These are phyloP conservation scores for Pichia cabralensis DNA, from an alignment of 805 yeast species.

Conservation along the genomic window DNA sequence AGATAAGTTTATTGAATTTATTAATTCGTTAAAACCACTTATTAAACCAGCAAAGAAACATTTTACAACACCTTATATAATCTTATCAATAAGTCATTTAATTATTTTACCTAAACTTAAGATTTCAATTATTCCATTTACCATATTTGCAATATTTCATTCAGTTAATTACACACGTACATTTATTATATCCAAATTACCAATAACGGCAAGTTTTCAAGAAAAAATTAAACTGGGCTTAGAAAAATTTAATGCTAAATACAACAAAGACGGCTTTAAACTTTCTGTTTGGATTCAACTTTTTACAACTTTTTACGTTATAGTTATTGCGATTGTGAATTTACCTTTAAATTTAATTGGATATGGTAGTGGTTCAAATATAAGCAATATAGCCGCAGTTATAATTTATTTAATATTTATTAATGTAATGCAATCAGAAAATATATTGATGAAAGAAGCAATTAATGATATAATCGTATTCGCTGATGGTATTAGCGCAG, in stretches of 20 bases:
- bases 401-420: slow-evolving; percentile 51
- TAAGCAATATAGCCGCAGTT: slow-evolving; percentile 41
- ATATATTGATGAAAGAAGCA: slow-evolving; percentile 52
- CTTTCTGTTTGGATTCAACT: slow-evolving; percentile 51
- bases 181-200: slow-evolving; percentile 53
- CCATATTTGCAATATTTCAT: slow-evolving; percentile 75
- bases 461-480: slow-evolving; percentile 5
- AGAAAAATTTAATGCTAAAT: slow-evolving; percentile 35
- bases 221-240: slow-evolving; percentile 18
- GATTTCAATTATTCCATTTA: slow-evolving; percentile 62
- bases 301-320: slow-evolving; percentile 16
- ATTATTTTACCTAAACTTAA: slow-evolving; percentile 48
- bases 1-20: not conserved
- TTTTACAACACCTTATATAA: slow-evolving; percentile 44
- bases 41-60: slow-evolving; percentile 7
- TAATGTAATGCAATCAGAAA: slow-evolving; percentile 68
- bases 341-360: slow-evolving; percentile 10
- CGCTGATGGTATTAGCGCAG: slow-evolving; percentile 37
- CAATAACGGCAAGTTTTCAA: slow-evolving; percentile 18
- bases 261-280: slow-evolving; percentile 51
- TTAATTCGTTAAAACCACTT: slow-evolving; percentile 1
- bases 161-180: slow-evolving; percentile 60
- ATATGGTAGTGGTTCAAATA: slow-evolving; percentile 8
- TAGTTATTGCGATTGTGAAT: slow-evolving; percentile 28
- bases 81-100: slow-evolving; percentile 44